Evolutionary conservation across 441 rosid genomes (phyloP), one percentile per base, ranked within the genome.

Genomic region (Syzygium malaccense): DNA sequence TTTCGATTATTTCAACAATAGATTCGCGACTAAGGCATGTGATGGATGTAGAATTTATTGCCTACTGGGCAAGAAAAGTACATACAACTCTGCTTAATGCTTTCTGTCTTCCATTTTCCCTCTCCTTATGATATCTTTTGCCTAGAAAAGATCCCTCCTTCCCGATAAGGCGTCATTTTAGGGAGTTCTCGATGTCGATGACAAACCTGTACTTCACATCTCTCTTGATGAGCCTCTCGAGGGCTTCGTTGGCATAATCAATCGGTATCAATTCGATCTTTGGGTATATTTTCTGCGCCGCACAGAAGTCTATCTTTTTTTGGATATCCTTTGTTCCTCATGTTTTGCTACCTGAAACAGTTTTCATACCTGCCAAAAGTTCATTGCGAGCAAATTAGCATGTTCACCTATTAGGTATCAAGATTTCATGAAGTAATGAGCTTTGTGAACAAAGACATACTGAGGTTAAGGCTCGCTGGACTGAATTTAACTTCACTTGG

Each of bases 141-240:
- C 28, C 14, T 25, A 75, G 49, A 75, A 20, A 6, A 75, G 51
- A 41, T 41, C 8, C 49, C 26, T 9, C 80, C 80, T 71, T 71
- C 49, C 80, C 7, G 3, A 71, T 71, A 33, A 30, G 48, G 17
- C 6, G 3, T 93, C 92, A 95, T 75, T 94, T 94, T 78, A 95
- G 91, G 87, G 96, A 95, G 88, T 92, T 95, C 92, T 94, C 91
- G 3, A 96, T 90, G 87, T 95, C 99, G 51, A 97, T 95, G 91
- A 96, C 97, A 86, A 96, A 96, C 51, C 98, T 93, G 88, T 94
- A 96, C 92, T 95, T 96, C 87, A 96, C 92, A 90, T 97, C 99
- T 86, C 91, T 93, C 91, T 94, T 95, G 86, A 91, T 89, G 53
- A 96, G 89, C 93, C 98, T 95, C 90, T 96, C 98, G 28, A 95